Base-by-base conservation (phyloP, 441 rosid species). In the Kokia cookei region DNA sequence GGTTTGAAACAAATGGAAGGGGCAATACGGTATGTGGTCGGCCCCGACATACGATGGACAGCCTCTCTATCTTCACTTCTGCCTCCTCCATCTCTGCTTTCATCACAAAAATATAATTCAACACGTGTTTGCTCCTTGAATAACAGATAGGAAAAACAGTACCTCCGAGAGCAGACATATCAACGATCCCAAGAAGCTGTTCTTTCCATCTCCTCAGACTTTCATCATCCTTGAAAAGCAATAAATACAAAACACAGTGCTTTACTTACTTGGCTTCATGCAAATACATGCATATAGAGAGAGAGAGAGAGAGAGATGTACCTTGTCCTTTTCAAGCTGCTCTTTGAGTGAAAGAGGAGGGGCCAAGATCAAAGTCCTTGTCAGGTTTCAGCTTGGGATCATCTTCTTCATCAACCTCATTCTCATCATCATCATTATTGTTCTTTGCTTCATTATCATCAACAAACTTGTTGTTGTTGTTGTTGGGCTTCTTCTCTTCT, bases 261-360 rank as follows among this genome's bases (percentile, higher is more conserved):
- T 47, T 47, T 47, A 47, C 35, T 29, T 29, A 4, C 37, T 32
- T 4, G 37, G 51, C 51, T 32, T 53, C 4, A 58, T 26, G 17
- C 55, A 61, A 29, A 62, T 35, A 3, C 29, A 50, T 50, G n/a
- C 54, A 15, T 15, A 50, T 7, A 48, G 32, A 29, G 32, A 29
- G 4, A 27, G 29, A 27, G 32, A 27, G 5, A 29, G 35, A 29
- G 32, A 14, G 14, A 59, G 1, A 11, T 15, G 64, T 71, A 86
- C 89, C 87, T 86, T 84, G 80, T 86, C 89, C 69, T 76, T 86
- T 77, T 86, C 88, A 5, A 86, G 79, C 55, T 86, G 90, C 66
- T 84, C 85, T 76, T 73, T 86, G 76, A 86, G 84, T 65, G 90
- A 83, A 62, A 75, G 64, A 80, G 78, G 84, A 71, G 88, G 88